A percentile compares a stretch with the other conserved stretches of the same genome.
phyloP scores from a whole-genome alignment of 257 asterid genomes.

The Rehmannia glutinosa region DNA sequence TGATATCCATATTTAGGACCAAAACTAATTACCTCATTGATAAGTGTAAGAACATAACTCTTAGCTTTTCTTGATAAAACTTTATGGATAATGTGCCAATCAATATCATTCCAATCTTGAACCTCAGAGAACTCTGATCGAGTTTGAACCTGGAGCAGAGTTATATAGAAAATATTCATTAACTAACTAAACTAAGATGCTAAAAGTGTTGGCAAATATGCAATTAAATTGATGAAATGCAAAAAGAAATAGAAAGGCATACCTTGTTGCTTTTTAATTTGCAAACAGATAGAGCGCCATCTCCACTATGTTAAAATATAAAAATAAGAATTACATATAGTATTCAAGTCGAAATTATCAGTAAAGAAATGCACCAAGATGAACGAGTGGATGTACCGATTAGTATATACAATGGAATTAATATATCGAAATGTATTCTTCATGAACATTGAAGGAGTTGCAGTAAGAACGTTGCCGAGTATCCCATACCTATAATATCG shows the following conservation, averaged over 20 bases:
- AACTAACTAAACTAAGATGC: no score
- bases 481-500: no score
- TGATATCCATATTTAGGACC: no score
- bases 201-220: no score
- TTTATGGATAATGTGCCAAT: no score
- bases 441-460: no score
- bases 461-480: no score
- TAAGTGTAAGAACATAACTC: no score
- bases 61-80: no score
- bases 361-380: background rate
- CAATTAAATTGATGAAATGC: no score
- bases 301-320: conserved; percentile 54
- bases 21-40: no score
- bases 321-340: background rate
- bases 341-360: background rate
- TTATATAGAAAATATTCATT: conserved; percentile 1
- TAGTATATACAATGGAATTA: background rate
- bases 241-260: no score
- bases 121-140: conserved; percentile 81
- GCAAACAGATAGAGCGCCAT: conserved; percentile 86
- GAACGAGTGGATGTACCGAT: background rate
- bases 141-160: conserved; percentile 58
- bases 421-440: conserved; percentile 58
- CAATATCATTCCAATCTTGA: conserved; percentile 14
- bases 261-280: conserved; percentile 89